Evolutionary conservation across 768 basidiomycete genomes (phyloP).

Genomic region (Plicaturopsis crispa): DNA sequence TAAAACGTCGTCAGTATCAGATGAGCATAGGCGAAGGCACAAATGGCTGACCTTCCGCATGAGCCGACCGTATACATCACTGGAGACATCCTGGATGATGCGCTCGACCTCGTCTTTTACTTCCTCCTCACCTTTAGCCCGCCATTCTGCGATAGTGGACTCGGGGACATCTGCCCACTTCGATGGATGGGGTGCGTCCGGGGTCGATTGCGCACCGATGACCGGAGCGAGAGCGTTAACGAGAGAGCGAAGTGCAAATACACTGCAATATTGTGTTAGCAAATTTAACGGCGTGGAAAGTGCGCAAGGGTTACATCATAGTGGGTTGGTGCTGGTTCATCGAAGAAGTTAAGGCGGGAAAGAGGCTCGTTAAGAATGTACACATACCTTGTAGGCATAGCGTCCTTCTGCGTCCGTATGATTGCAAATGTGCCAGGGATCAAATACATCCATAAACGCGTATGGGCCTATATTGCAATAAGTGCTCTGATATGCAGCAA

Average conservation of each 20-base stretch:
- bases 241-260: slow-evolving; percentile 75
- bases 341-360: slow-evolving; percentile 2
- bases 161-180: slow-evolving; percentile 34
- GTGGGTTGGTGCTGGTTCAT: slow-evolving; percentile 55
- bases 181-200: slow-evolving; percentile 55
- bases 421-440: slow-evolving; percentile 83
- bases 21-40: background rate
- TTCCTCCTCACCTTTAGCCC: slow-evolving; percentile 41
- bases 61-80: slow-evolving; percentile 54
- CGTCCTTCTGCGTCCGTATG: slow-evolving; percentile 75
- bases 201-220: slow-evolving; percentile 71
- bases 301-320: slow-evolving; percentile 53
- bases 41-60: slow-evolving; percentile 57
- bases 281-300: background rate
- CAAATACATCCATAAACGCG: slow-evolving; percentile 93
- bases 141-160: slow-evolving; percentile 58
- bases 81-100: slow-evolving; percentile 49
- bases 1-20: slow-evolving; percentile 15
- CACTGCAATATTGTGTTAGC: slow-evolving; percentile 25
- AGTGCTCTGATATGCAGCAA: background rate
- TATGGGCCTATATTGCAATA: slow-evolving; percentile 90
- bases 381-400: slow-evolving; percentile 58
- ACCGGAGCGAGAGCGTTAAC: slow-evolving; percentile 76
- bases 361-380: background rate
- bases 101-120: slow-evolving; percentile 55